Conservation (phyloP, 2,329 filamentous ascomycete genomes). For the Xylaria sp. region DNA sequence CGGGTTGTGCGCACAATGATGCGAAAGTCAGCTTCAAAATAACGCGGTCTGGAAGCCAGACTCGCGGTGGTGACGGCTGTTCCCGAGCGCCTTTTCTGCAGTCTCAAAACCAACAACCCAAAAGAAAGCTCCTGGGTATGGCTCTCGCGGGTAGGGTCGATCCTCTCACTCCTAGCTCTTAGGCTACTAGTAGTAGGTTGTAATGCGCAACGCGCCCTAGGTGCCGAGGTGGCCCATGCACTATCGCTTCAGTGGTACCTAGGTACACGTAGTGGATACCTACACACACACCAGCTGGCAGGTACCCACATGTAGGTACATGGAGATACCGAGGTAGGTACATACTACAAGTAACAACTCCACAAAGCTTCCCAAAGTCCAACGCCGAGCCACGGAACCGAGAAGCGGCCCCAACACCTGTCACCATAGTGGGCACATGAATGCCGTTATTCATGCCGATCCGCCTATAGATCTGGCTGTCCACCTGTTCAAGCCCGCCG, state of each 20-base stretch:
- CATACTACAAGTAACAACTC: neutral
- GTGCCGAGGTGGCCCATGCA: no score
- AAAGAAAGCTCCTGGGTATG: constrained; percentile 13
- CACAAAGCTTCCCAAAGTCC: neutral
- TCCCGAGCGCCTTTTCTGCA: neutral
- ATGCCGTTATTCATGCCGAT: neutral
- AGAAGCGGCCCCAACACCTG: neutral
- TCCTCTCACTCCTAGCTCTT: neutral
- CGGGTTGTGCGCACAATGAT: neutral
- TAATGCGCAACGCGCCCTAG: no score
- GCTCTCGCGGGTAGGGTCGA: constrained; percentile 10
- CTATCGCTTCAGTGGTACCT: no score
- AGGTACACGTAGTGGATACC: no score
- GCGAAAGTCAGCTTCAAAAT: neutral
- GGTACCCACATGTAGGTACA: no score
- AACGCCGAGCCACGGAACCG: neutral
- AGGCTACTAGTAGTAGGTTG: neutral
- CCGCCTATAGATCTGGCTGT: neutral
- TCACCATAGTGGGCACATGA: neutral
- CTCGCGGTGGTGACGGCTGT: neutral
- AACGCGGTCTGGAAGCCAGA: constrained; percentile 5
- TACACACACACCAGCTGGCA: no score
- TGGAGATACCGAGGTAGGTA: neutral
- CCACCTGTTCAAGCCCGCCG: neutral
- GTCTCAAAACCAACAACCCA: neutral